A percentile compares a stretch with the other conserved stretches of the same genome.
Conservation (phyloP, 768 basidiomycete species). For the Tubosaeta brunneosetosa region DNA sequence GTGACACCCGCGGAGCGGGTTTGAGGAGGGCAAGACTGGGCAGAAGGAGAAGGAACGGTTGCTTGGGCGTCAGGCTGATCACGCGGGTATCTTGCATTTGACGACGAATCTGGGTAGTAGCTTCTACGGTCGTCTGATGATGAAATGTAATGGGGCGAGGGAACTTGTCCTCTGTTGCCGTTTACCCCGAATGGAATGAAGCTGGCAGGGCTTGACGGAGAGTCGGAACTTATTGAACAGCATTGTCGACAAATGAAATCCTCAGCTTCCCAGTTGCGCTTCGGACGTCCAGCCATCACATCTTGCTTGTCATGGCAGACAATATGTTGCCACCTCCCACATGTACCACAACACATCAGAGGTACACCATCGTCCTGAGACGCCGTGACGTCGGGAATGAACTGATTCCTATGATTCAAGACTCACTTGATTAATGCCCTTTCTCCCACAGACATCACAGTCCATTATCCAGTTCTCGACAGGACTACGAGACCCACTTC, state of each 20-base stretch:
- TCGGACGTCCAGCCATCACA: slow-evolving; percentile 52
- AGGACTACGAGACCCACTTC: slow-evolving; percentile 50
- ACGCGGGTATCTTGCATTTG: slow-evolving; percentile 21
- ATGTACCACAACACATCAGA: slow-evolving; percentile 77
- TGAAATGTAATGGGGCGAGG: slow-evolving; percentile 11
- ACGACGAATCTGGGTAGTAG: slow-evolving; percentile 12
- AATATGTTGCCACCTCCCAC: slow-evolving; percentile 89
- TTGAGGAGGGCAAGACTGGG: slow-evolving; percentile 18
- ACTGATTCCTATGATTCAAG: not conserved
- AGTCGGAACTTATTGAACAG: slow-evolving; percentile 21
- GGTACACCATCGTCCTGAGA: slow-evolving; percentile 72
- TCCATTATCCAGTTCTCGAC: slow-evolving; percentile 79
- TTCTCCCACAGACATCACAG: slow-evolving; percentile 78
- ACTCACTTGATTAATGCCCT: slow-evolving; percentile 70
- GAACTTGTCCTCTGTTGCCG: slow-evolving; percentile 8
- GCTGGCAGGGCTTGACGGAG: slow-evolving; percentile 3
- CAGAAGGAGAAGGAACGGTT: slow-evolving; percentile 10
- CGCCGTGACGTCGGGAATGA: slow-evolving; percentile 7
- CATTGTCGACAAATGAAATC: slow-evolving; percentile 76
- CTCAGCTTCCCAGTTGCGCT: slow-evolving; percentile 80
- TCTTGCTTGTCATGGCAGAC: slow-evolving; percentile 77
- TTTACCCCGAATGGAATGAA: slow-evolving; percentile 7
- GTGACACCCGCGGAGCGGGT: slow-evolving; percentile 26
- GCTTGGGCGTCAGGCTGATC: slow-evolving; percentile 19
- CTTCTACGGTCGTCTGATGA: slow-evolving; percentile 16